A percentile compares a stretch with the other conserved stretches of the same genome.
Evolutionary conservation across 2,329 filamentous ascomycete genomes (phyloP).

Genomic region (Corinectria fuckeliana): DNA sequence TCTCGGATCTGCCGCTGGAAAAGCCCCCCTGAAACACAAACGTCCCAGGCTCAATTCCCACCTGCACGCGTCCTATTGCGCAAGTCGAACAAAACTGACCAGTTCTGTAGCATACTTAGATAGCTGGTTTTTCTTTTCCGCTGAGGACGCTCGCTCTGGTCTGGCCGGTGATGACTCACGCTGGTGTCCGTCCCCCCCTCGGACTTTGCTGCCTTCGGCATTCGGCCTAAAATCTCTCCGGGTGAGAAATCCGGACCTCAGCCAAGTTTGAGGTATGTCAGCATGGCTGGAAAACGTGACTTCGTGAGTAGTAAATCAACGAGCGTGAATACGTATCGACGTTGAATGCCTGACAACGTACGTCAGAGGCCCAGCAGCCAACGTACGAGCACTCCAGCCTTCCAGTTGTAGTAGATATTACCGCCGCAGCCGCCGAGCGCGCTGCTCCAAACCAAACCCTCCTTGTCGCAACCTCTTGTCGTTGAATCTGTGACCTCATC

Average conservation of each 20-base stretch:
- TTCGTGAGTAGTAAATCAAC: no score
- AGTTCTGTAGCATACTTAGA: no score
- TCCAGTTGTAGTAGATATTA: slow-evolving; percentile 9
- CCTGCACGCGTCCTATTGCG: no score
- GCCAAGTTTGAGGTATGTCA: neutral
- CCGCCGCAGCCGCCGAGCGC: neutral
- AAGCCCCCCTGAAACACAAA: no score
- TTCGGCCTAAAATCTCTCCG: slow-evolving; percentile 33
- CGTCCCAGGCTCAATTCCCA: no score
- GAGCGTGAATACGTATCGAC: slow-evolving; percentile 16
- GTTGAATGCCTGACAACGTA: slow-evolving; percentile 20
- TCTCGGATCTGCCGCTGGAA: neutral
- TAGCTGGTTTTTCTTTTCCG: no score
- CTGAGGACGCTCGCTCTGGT: neutral
- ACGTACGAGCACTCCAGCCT: no score
- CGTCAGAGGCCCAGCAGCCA: no score
- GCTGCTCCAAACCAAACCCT: no score
- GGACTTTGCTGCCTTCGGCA: slow-evolving; percentile 33
- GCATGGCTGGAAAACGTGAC: slow-evolving; percentile 27
- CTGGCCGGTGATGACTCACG: slow-evolving; percentile 31
- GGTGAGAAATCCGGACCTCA: slow-evolving; percentile 21
- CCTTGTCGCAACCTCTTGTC: neutral
- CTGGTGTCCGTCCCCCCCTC: slow-evolving; percentile 7
- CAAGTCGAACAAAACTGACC: no score
- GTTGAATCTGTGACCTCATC: no score